A percentile compares a stretch with the other conserved stretches of the same genome.
phyloP scores from a whole-genome alignment of 805 yeast species.

The Candida ortonii region DNA sequence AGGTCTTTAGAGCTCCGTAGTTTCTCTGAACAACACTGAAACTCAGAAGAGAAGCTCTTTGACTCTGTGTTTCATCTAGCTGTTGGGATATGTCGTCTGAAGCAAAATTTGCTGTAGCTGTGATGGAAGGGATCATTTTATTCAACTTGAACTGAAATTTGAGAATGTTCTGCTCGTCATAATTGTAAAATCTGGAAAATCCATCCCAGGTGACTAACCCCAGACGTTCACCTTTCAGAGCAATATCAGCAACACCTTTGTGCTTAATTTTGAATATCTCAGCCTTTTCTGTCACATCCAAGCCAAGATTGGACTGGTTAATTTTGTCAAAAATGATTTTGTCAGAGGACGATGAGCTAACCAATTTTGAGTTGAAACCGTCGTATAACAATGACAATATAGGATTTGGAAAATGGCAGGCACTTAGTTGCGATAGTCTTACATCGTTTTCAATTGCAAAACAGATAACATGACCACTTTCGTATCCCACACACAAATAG shows the following conservation, averaged over 20 bases:
- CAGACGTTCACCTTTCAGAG: constrained; percentile 26
- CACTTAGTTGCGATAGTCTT: constrained; percentile 19
- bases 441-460: constrained; percentile 25
- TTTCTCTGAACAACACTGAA: constrained; percentile 24
- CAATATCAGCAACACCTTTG: constrained; percentile 37
- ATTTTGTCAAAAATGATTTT: constrained; percentile 33
- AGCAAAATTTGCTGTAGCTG: constrained; percentile 7
- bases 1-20: constrained; percentile 11
- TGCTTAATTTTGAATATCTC: constrained; percentile 28
- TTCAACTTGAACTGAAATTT: constrained; percentile 27
- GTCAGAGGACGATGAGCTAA: constrained; percentile 51
- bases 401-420: constrained; percentile 53
- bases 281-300: constrained; percentile 10
- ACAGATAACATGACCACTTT: constrained; percentile 59
- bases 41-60: constrained; percentile 20
- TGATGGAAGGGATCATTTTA: constrained; percentile 27
- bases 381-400: constrained; percentile 43
- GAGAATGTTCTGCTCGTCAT: constrained; percentile 14
- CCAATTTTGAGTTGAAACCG: constrained; percentile 22
- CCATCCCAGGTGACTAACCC: constrained; percentile 55
- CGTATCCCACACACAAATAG: constrained; percentile 58
- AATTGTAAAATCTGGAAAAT: constrained; percentile 34
- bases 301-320: background rate
- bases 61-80: constrained; percentile 14
- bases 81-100: constrained; percentile 12